Base-by-base conservation (phyloP, 768 basidiomycete genomes). In the Imleria badia region DNA sequence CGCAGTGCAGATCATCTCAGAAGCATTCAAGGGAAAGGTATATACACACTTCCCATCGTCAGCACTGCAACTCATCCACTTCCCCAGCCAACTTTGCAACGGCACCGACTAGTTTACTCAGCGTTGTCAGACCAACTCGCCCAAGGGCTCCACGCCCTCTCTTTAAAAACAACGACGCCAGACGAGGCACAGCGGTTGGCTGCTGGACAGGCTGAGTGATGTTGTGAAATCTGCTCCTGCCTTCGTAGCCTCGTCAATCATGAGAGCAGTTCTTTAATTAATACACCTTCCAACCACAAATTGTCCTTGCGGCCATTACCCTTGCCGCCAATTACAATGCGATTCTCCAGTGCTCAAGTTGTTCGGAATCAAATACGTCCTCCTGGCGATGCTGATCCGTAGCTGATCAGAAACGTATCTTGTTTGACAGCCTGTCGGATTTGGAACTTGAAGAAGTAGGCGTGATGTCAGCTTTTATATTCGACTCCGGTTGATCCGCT, bases 101-200 rank as follows among this genome's bases (percentile, higher is more conserved):
- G 91, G 45, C 91, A 94, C 72, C 81, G 90, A 44, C 79, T 93
- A 76, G 80, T 94, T 44, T 85, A 92, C 68, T 76, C 81, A 8
- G 82, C 85, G 3, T 75, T 94, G 31, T 78, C 85, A 19, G 84
- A 87, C 31, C 89, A 94, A 66, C 73, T 94, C 43, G 67, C 79
- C 23, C 75, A 78, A 53, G 90, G 91, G 6, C 69, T 94, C 30
- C 91, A 94, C 63, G 85, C 91, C 0, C 74, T 94, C 39, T 88
- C 87, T 15, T 71, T 94, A 62, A 82, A 83, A 52, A 89, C 91
- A 15, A 85, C 81, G 71, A 91, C 90, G 10, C 74, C 78, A 47
- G 78, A 79, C 54, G 91, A 83, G 59, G 60, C 66, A 40, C 62
- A 66, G 20, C 64, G 50, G 52, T 54, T 44, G 60, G 43, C 53